Evolutionary conservation across 495 filamentous ascomycete species (phyloP), one percentile per base, ranked within the genome.

Genomic region (Penicillium crystallinum): DNA sequence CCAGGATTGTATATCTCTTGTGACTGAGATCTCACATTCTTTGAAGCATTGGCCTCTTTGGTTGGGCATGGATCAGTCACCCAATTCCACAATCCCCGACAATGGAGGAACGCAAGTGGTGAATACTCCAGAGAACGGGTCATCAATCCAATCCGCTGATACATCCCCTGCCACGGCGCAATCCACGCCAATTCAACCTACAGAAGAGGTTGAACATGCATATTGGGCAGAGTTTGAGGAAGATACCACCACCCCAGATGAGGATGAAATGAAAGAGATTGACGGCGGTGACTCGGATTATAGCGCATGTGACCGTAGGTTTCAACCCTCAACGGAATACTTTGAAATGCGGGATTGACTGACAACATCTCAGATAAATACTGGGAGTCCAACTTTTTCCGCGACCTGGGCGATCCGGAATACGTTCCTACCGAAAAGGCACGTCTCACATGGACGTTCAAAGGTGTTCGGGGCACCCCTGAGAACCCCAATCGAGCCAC

Each of bases 381-480:
- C 55, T 87, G 81, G 81, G 81, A 84, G 59, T 70, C 68, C 27
- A 75, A 78, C 59, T 78, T 82, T 23, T 83, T 79, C 53, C 67
- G 73, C 6, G 66, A 76, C 1, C 72, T 86, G 9, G 76, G 85
- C 14, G 84, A 86, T 53, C 81, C 80, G 2, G 81, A 84, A 55
- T 78, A 82, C 55, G 61, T 64, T 11, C 75, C 81, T 6, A 58
- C 51, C 9, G 71, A 73, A 27, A 78, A 72, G 44, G 79, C 78
- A n/a, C 75, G 78, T 21, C 74, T 87, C 15, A 74, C 81, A 8
- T 87, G 84, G 84, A 71, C 69, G 43, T 65, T 86, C 31, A 76
- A 78, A 40, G 74, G 75, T 46, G 76, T 84, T 39, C 80, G 83
- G 44, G 84, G 83, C 10, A 85, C 82, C 4, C 74, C 73, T 39